phyloP scores from a whole-genome alignment of 164 flowering plant species.

The Litsea cubeba region DNA sequence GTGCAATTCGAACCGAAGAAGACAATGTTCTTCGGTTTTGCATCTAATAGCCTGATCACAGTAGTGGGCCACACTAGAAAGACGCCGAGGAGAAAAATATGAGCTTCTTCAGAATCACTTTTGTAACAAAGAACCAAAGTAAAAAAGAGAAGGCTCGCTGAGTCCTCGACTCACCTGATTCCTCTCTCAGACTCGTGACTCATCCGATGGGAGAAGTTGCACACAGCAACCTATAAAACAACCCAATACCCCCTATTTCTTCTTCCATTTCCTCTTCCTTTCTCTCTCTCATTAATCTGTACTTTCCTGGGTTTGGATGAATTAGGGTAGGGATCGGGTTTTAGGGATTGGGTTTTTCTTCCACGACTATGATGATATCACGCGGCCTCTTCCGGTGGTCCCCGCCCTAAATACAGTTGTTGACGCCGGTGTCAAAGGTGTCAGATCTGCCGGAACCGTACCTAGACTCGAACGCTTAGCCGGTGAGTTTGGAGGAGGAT shows the following conservation, averaged over 20 bases:
- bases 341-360: background rate
- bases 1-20: too few relatives aligned
- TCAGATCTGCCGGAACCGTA: conserved; percentile 99
- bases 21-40: too few relatives aligned
- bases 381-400: conserved; percentile 98
- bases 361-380: conserved; percentile 68
- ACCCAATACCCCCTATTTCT: background rate
- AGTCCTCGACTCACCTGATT: too few relatives aligned
- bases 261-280: background rate
- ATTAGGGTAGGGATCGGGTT: conserved; percentile 2
- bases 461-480: conserved; percentile 54
- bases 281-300: background rate
- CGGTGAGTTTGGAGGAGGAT: conserved; percentile 49
- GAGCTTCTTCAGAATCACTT: too few relatives aligned
- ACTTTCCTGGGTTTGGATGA: background rate
- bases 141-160: too few relatives aligned
- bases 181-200: too few relatives aligned
- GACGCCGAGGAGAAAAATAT: too few relatives aligned
- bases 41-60: too few relatives aligned
- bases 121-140: too few relatives aligned
- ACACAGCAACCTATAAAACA: background rate
- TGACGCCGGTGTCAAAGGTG: conserved; percentile 95
- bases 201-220: background rate
- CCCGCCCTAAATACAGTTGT: conserved; percentile 93
- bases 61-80: too few relatives aligned